Evolutionary conservation across 768 basidiomycete genomes (phyloP).

Genomic region (Hemileccinum rubropunctum): DNA sequence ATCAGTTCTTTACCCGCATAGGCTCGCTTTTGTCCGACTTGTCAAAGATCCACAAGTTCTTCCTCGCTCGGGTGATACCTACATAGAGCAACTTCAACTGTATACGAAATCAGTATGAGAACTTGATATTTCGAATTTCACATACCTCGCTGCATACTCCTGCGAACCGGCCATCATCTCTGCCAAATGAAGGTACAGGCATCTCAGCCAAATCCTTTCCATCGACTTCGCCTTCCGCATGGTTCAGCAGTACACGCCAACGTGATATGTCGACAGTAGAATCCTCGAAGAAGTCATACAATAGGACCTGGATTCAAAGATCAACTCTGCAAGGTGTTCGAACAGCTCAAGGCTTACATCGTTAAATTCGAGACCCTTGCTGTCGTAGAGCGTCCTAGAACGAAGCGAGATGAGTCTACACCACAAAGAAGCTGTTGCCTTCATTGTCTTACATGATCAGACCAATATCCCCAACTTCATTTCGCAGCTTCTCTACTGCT

Average conservation of each 20-base stretch:
- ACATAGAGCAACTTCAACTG: slow-evolving; percentile 71
- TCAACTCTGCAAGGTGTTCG: neutral
- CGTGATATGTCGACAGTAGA: slow-evolving; percentile 48
- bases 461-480: slow-evolving; percentile 57
- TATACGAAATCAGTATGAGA: neutral
- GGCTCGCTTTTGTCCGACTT: slow-evolving; percentile 53
- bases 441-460: slow-evolving; percentile 48
- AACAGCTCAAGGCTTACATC: slow-evolving; percentile 8
- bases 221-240: slow-evolving; percentile 24
- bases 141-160: slow-evolving; percentile 58
- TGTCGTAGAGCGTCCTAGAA: slow-evolving; percentile 31
- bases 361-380: slow-evolving; percentile 30
- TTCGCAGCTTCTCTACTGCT: slow-evolving; percentile 45
- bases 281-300: slow-evolving; percentile 75
- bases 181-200: slow-evolving; percentile 43
- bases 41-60: slow-evolving; percentile 70
- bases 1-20: slow-evolving; percentile 43
- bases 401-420: neutral
- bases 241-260: slow-evolving; percentile 60
- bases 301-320: slow-evolving; percentile 47
- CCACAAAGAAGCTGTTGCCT: neutral
- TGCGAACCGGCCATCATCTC: slow-evolving; percentile 46
- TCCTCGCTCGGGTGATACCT: slow-evolving; percentile 66
- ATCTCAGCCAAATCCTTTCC: slow-evolving; percentile 10
- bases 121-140: neutral